Evolutionary conservation across 179 eudicot species (phyloP).

Genomic region (Beta macrorhiza): DNA sequence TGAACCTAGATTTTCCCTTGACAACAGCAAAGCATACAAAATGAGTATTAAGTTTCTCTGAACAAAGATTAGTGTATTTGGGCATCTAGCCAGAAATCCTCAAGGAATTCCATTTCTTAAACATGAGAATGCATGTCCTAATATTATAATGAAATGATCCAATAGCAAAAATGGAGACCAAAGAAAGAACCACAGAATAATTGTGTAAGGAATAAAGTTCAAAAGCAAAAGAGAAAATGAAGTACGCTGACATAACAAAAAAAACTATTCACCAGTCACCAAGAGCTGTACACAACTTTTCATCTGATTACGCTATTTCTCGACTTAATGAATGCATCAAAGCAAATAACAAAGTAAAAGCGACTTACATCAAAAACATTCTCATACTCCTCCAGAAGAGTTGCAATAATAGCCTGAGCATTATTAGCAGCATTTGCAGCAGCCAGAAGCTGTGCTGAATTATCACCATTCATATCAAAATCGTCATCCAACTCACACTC

Average conservation of each 20-base stretch:
- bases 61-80: too few species aligned
- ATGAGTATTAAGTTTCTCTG: neutral
- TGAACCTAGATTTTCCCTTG: neutral
- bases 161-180: neutral
- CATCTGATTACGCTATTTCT: neutral
- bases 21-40: neutral
- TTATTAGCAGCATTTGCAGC: slow-evolving; percentile 99
- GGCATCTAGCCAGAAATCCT: neutral
- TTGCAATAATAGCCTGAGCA: slow-evolving; percentile 87
- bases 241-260: neutral
- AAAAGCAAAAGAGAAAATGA: neutral
- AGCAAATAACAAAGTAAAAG: slow-evolving; percentile 11
- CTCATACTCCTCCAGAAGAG: slow-evolving; percentile 89
- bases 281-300: neutral
- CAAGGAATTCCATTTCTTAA: neutral
- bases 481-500: slow-evolving; percentile 97
- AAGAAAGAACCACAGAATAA: neutral
- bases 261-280: neutral
- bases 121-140: neutral
- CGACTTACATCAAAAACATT: slow-evolving; percentile 80
- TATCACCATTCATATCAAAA: slow-evolving; percentile 79
- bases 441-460: slow-evolving; percentile 94
- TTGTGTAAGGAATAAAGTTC: neutral
- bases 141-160: neutral
- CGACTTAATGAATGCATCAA: neutral